Base-by-base conservation (phyloP, 1,139 yeast genomes). In the Kodamaea ohmeri region DNA sequence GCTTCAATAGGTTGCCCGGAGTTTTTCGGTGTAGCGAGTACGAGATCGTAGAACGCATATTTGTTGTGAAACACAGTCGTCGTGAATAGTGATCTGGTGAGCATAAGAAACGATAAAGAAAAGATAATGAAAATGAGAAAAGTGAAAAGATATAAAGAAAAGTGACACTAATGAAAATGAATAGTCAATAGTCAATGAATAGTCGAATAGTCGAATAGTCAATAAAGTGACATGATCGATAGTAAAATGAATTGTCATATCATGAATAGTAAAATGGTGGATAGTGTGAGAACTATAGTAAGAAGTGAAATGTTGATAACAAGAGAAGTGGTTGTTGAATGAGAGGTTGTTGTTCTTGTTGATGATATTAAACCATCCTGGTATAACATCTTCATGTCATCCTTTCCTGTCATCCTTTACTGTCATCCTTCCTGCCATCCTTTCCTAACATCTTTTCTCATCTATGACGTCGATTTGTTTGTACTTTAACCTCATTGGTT, bases 21-120 rank as follows among this genome's bases (percentile, higher is more conserved):
- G 13, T 27, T n/a, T 15, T 61, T 43, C 4, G 67, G 61, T 3
- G 73, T 67, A 16, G 57, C 50, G 25, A 59, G 39, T 9, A 68
- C 63, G 34, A 68, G 56, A 41, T 69, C 73, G 48, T 69, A 69
- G 50, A 61, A 69, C 22, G 56, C 50, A 46, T 56, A 67, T 36
- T 53, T 53, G 38, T 37, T 46, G 29, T 16, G n/a, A 21, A 16
- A 27, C 16, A 14, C 25, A 17, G 36, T 25, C 3, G 33, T 19
- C 9, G 33, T 25, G 35, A 4, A 31, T 14, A 36, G 29, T 15
- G 25, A 13, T 21, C 35, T 25, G 34, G 29, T 26, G 22, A 31
- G 25, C 22, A 25, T 31, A 9, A 25, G 14, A 15, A 18, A 20
- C 13, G 6, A 6, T 26, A 14, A 31, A 14, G 14, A 14, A 18